A percentile compares a stretch with the other conserved stretches of the same genome.
phyloP scores from a whole-genome alignment of 2,329 filamentous ascomycete genomes.

The Waltergamsia citrina region DNA sequence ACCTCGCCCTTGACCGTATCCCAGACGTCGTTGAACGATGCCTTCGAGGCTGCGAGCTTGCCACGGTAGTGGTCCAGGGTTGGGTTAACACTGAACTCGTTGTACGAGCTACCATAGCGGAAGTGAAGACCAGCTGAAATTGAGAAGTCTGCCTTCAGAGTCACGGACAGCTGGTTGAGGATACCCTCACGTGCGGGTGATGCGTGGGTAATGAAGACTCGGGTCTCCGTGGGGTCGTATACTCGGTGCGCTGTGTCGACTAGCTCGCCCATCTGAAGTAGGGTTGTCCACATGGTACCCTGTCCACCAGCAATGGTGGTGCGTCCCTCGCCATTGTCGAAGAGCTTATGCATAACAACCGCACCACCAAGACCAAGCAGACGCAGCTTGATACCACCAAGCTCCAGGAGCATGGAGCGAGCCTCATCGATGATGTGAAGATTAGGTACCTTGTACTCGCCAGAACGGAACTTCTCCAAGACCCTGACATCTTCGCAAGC shows the following conservation, averaged over 20 bases:
- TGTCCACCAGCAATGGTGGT: slow-evolving; percentile 98
- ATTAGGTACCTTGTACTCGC: slow-evolving; percentile 96
- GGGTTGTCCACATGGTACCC: slow-evolving; percentile 98
- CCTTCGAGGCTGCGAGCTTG: slow-evolving; percentile 95
- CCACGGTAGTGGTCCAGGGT: slow-evolving; percentile 97
- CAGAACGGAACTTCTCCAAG: slow-evolving; percentile 91
- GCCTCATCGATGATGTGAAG: slow-evolving; percentile 98
- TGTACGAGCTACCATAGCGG: slow-evolving; percentile 97
- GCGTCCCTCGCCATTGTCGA: slow-evolving; percentile 95
- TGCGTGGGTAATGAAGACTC: slow-evolving; percentile 92
- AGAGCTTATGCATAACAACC: slow-evolving; percentile 99
- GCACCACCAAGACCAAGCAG: slow-evolving; percentile 89
- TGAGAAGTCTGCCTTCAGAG: slow-evolving; percentile 95
- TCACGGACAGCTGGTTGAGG: slow-evolving; percentile 93
- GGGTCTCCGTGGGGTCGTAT: slow-evolving; percentile 95
- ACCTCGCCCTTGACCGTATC: slow-evolving; percentile 96
- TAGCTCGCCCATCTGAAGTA: slow-evolving; percentile 95
- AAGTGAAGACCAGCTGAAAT: slow-evolving; percentile 97
- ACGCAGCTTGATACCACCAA: slow-evolving; percentile 92
- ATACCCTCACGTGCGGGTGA: slow-evolving; percentile 95
- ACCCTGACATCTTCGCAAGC: slow-evolving; percentile 98
- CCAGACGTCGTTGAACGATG: slow-evolving; percentile 98
- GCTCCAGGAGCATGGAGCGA: slow-evolving; percentile 86
- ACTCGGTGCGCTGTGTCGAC: slow-evolving; percentile 97
- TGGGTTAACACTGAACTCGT: slow-evolving; percentile 98